phyloP scores from a whole-genome alignment of 306 rosid genomes.

The Medicago ruthenica region DNA sequence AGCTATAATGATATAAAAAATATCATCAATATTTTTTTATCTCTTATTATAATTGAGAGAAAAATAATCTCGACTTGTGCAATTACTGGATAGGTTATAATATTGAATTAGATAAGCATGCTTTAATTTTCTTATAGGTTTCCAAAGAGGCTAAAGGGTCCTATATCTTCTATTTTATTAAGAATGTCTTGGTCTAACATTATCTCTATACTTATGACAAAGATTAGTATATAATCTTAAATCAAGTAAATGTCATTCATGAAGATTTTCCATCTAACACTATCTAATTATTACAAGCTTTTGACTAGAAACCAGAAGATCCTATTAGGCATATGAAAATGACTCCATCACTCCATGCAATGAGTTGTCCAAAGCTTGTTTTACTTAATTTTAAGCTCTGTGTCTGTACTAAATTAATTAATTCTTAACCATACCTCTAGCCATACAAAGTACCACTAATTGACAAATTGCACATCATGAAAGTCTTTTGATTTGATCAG shows the following conservation, averaged over 20 bases:
- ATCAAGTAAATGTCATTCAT: slow-evolving; percentile 17
- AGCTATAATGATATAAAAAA: slow-evolving; percentile 50
- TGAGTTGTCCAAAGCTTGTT: background rate
- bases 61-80: background rate
- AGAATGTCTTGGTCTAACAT: slow-evolving; percentile 26
- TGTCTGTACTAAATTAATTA: background rate
- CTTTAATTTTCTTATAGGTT: slow-evolving; percentile 11
- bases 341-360: slow-evolving; percentile 21
- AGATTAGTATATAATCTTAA: slow-evolving; percentile 3
- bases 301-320: slow-evolving; percentile 45
- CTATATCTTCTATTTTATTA: background rate
- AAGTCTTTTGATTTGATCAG: background rate
- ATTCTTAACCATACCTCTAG: background rate
- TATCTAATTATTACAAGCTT: slow-evolving; percentile 25
- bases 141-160: slow-evolving; percentile 14
- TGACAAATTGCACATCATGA: background rate
- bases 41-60: background rate
- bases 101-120: slow-evolving; percentile 29
- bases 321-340: slow-evolving; percentile 41
- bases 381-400: background rate
- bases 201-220: background rate
- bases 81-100: slow-evolving; percentile 33
- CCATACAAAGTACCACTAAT: background rate
- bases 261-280: slow-evolving; percentile 37
- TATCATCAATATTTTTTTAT: background rate